A percentile compares a stretch with the other conserved stretches of the same genome.
Evolutionary conservation across 305 asterid species (phyloP).

Genomic region (Rubia tinctorum): DNA sequence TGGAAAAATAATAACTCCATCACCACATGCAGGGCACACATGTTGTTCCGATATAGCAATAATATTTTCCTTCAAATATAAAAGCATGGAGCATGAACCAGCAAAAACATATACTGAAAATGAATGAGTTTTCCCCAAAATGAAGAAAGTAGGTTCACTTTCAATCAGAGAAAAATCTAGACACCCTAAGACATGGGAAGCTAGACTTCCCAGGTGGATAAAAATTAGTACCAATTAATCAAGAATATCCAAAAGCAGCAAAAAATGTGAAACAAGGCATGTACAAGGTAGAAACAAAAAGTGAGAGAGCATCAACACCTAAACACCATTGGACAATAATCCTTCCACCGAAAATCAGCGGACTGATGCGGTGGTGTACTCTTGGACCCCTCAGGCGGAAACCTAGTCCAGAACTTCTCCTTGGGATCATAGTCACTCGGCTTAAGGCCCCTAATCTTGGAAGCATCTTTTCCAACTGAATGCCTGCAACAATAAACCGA

Average conservation of each 20-base stretch:
- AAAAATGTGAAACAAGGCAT: background rate
- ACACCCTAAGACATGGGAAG: background rate
- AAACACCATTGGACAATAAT: constrained; percentile 88
- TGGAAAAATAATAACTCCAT: constrained; percentile 31
- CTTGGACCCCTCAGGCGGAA: constrained; percentile 86
- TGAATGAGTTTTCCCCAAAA: background rate
- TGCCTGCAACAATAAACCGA: constrained; percentile 41
- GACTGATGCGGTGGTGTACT: constrained; percentile 89
- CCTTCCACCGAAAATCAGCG: constrained; percentile 88
- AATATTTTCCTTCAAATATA: background rate
- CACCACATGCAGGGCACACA: constrained; percentile 15
- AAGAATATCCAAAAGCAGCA: background rate
- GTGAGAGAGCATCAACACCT: constrained; percentile 43
- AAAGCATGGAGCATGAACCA: background rate
- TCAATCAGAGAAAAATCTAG: background rate
- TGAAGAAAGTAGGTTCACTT: background rate
- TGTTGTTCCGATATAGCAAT: background rate
- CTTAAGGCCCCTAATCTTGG: constrained; percentile 47
- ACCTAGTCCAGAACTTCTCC: constrained; percentile 91
- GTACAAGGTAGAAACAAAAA: background rate
- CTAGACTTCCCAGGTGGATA: background rate
- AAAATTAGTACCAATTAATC: background rate
- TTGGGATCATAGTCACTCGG: constrained; percentile 83
- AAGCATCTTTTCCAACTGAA: constrained; percentile 83
- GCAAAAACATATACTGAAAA: background rate